phyloP scores from a whole-genome alignment of 1,284 basidiomycete genomes.

The Microbotryum saponariae region DNA sequence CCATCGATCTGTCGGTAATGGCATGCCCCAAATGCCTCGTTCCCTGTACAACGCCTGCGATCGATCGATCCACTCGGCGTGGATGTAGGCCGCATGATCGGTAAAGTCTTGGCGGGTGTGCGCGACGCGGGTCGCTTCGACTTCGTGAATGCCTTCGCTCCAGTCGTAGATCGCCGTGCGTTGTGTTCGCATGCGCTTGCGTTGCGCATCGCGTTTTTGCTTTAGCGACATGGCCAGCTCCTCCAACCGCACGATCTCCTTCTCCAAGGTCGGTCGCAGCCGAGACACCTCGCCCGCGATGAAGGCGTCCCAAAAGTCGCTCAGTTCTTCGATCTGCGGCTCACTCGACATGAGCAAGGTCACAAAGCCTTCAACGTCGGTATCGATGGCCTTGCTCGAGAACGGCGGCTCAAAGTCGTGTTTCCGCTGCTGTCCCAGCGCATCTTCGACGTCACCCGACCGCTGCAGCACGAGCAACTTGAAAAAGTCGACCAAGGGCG shows the following conservation, averaged over 20 bases:
- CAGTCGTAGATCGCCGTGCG: slow-evolving; percentile 5
- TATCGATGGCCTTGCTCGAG: slow-evolving; percentile 3
- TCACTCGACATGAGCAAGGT: background rate
- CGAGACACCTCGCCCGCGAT: background rate
- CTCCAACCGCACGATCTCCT: slow-evolving; percentile 5
- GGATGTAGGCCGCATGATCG: slow-evolving; percentile 3
- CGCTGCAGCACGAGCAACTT: slow-evolving; percentile 12
- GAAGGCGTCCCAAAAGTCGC: slow-evolving; percentile 1
- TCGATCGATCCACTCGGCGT: slow-evolving; percentile 7
- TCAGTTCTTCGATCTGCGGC: background rate
- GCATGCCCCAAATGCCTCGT: slow-evolving; percentile 4
- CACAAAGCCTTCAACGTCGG: background rate
- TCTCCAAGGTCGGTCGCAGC: background rate
- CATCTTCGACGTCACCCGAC: slow-evolving; percentile 5
- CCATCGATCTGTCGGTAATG: background rate
- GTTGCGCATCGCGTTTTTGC: background rate
- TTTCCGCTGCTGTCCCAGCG: background rate
- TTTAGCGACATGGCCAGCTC: slow-evolving; percentile 1
- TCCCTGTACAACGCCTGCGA: background rate
- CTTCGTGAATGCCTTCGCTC: slow-evolving; percentile 11
- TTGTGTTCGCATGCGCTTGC: slow-evolving; percentile 7
- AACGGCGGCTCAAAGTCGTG: slow-evolving; percentile 5
- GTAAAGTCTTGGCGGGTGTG: slow-evolving; percentile 12
- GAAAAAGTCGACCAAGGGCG: background rate
- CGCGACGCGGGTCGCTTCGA: slow-evolving; percentile 7